A percentile compares a stretch with the other conserved stretches of the same genome.
These are phyloP conservation scores for Nothophoma quercina DNA, from an alignment of 2,329 filamentous ascomycete genomes.

Conservation along the genomic window DNA sequence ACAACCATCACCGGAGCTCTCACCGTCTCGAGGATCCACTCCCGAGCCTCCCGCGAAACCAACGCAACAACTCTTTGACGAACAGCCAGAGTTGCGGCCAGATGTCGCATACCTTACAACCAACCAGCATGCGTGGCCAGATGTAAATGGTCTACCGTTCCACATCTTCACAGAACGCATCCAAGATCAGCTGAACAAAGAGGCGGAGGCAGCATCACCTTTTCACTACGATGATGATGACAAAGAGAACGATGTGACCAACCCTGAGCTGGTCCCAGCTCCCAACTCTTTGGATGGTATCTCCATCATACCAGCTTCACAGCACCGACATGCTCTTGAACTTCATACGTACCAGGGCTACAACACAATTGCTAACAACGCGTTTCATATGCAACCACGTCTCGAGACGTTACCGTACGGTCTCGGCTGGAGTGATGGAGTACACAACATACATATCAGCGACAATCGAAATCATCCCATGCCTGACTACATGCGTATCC, in stretches of 20 bases:
- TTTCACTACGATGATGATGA: constrained; percentile 30
- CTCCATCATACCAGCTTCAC: constrained; percentile 24
- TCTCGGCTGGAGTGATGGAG: constrained; percentile 21
- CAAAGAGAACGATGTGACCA: constrained; percentile 28
- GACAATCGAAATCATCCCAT: background rate
- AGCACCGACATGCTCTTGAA: constrained; percentile 12
- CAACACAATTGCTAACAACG: constrained; percentile 9
- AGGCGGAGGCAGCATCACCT: constrained; percentile 27
- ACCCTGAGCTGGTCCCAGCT: constrained; percentile 5
- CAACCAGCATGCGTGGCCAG: constrained; percentile 15
- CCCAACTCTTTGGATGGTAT: constrained; percentile 13
- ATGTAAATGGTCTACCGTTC: constrained; percentile 21
- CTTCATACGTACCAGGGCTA: background rate
- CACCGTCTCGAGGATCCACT: background rate
- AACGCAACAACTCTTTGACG: background rate
- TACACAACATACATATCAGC: background rate
- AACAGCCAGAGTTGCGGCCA: background rate
- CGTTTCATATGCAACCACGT: constrained; percentile 13
- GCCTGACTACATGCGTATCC: constrained; percentile 14
- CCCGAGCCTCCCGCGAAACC: background rate
- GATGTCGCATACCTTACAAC: background rate
- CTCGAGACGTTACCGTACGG: constrained; percentile 20
- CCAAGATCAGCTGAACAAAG: constrained; percentile 26
- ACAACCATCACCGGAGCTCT: background rate
- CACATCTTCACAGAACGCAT: constrained; percentile 26